A percentile compares a stretch with the other conserved stretches of the same genome.
phyloP scores from a whole-genome alignment of 1,284 basidiomycete genomes.

The Pyrrhoderma lamaoense region DNA sequence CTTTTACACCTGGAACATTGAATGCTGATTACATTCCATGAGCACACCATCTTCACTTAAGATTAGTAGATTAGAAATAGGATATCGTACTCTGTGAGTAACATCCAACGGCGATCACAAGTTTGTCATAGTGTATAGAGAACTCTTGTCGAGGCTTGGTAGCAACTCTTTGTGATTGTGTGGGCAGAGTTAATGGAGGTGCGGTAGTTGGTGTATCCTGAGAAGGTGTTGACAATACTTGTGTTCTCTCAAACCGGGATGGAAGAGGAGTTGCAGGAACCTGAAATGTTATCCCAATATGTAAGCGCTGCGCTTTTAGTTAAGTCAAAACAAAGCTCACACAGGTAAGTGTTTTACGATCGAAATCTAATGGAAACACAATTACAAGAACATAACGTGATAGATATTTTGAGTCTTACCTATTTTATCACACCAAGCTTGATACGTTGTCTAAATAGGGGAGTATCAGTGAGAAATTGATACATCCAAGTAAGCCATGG shows the following conservation, averaged over 20 bases:
- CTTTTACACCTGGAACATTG: constrained; percentile 60
- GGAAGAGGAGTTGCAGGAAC: constrained; percentile 17
- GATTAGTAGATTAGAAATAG: constrained; percentile 15
- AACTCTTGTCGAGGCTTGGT: constrained; percentile 29
- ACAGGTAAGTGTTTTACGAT: constrained; percentile 51
- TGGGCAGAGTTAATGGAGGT: constrained; percentile 5
- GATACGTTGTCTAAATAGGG: constrained; percentile 45
- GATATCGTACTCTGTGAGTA: constrained; percentile 67
- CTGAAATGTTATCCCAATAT: constrained; percentile 1
- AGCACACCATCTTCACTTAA: neutral
- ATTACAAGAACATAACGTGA: no score
- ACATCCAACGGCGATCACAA: constrained; percentile 79
- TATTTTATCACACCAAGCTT: constrained; percentile 68
- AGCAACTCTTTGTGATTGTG: constrained; percentile 13
- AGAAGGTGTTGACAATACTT: constrained; percentile 1
- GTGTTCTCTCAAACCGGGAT: constrained; percentile 13
- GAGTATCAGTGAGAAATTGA: neutral
- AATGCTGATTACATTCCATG: constrained; percentile 41
- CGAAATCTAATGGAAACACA: constrained; percentile 44
- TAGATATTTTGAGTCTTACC: no score
- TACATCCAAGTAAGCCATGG: constrained; percentile 22
- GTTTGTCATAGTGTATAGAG: constrained; percentile 65
- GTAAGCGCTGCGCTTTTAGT: neutral
- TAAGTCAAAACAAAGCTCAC: constrained; percentile 30
- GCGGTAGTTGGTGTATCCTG: neutral